Base-by-base conservation (phyloP, 805 yeast genomes). In the Sugiyamaella floridensis region DNA sequence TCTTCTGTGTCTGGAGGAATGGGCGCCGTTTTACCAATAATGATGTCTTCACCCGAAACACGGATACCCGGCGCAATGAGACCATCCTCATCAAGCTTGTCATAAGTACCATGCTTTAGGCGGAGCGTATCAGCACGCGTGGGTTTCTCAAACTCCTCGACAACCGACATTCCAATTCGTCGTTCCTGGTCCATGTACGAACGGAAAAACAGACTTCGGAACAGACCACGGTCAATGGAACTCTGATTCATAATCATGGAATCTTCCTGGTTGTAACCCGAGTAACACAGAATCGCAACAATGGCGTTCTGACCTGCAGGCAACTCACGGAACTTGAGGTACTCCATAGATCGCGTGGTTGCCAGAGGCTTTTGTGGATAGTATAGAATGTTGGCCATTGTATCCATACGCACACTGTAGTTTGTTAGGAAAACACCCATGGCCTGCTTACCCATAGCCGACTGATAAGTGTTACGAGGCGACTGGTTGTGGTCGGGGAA, bases 401-500 rank as follows among this genome's bases (percentile, higher is more conserved):
- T 93, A 71, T 93, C 99, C 99, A 93, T 93, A 74, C 99, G 87
- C 50, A 92, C 96, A 54, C 85, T 80, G 70, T 92, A 93, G 67
- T 93, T 93, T 4, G 99, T 93, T 64, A 92, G 78, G 71, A 87
- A 92, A 9, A 93, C 98, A 68, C 99, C 99, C 99, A 93, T 93
- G 53, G 99, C 99, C 75, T 93, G 99, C 72, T 93, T 93, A 82
- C 99, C 99, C 99, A 93, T 93, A 58, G 99, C 99, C 68, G 97
- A 90, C 76, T 93, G 99, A 72, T 93, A 93, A 2, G 99, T 93
- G 68, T 93, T 93, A 83, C 99, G 92, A 55, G 99, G 99, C 55
- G 97, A 90, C 76, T 93, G 99, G 71, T 93, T 93, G 72, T 93
- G 99, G 74, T 93, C 99, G 12, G 99, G 99, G 86, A 93, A 93